Percentiles rank a stretch among this genome's conserved stretches.
Evolutionary conservation across 1,284 basidiomycete species (phyloP).

Genomic region (Naganishia sp.): DNA sequence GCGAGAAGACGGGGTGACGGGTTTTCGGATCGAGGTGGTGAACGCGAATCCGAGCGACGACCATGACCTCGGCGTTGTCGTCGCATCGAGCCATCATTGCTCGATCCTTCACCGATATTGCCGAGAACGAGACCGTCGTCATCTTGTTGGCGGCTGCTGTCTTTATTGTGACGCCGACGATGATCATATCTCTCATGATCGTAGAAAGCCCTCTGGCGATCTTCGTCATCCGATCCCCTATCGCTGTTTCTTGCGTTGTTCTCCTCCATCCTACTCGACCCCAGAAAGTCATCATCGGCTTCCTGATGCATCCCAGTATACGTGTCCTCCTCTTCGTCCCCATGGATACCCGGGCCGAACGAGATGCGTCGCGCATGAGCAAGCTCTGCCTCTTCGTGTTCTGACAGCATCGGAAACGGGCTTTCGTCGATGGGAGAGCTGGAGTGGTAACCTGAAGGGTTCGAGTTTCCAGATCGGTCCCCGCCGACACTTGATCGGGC

Average conservation of each 20-base stretch:
- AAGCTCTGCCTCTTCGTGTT: constrained; percentile 53
- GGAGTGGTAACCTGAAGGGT: constrained; percentile 40
- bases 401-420: constrained; percentile 52
- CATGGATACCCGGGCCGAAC: constrained; percentile 35
- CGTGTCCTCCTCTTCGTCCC: constrained; percentile 29
- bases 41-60: constrained; percentile 4
- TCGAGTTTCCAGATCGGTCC: constrained; percentile 32
- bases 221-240: constrained; percentile 26
- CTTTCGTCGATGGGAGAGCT: constrained; percentile 50
- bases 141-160: not conserved
- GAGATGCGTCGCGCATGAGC: constrained; percentile 44
- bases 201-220: constrained; percentile 1
- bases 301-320: constrained; percentile 10
- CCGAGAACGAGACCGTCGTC: constrained; percentile 9
- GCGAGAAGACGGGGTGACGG: constrained; percentile 12
- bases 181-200: constrained; percentile 12
- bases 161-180: not conserved
- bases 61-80: constrained; percentile 10
- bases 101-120: constrained; percentile 14
- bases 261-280: constrained; percentile 6
- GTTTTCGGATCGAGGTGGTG: constrained; percentile 2
- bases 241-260: constrained; percentile 4
- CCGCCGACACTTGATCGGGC: constrained; percentile 32
- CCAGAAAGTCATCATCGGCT: constrained; percentile 20
- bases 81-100: constrained; percentile 7